Base-by-base conservation (phyloP, 106 monocot species). In the Platanthera zijinensis region DNA sequence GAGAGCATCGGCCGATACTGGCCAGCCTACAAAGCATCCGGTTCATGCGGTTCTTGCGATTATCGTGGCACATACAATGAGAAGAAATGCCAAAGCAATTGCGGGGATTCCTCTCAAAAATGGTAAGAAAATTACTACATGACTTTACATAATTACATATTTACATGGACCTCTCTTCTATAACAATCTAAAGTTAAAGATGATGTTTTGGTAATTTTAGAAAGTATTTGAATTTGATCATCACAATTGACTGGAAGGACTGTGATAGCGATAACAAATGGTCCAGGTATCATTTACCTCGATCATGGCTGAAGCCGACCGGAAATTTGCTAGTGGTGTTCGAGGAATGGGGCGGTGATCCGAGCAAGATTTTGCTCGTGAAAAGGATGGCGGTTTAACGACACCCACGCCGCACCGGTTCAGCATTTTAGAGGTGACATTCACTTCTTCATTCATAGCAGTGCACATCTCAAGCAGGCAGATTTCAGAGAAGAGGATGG, bases 41-140 rank as follows among this genome's bases (percentile, higher is more conserved):
- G 86, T 15, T 79, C 81, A 25, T 89, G 89, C 74, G 53, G 32
- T 17, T 13, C 51, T 13, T 89, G 89, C 74, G 73, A 64, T 66
- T 89, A 86, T 71, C 79, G 81, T 50, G 89, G 89, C 76, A 61
- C 5, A 56, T 89, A 82, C 76, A 52, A 82, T 75, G 84, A 89
- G 74, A 78, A 76, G n/a, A 89, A 89, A 79, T 89, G 89, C 52
- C 79, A 46, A 32, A 77, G 73, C 14, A 80, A 82, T 77, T 89
- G 89, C 73, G 89, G 86, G 8, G 86, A 86, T 47, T 51, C 89
- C 7, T 84, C 86, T 59, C 89, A 89, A 69, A 85, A 84, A 85
- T 89, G 89, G 89, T 85, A 77, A 78, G 73, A 8, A 18, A n/a
- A 53, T 2, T 53, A 10, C 14, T 53, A 53, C 39, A 39, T 39